phyloP scores from a whole-genome alignment of 306 rosid genomes.

The Prunus salicina region DNA sequence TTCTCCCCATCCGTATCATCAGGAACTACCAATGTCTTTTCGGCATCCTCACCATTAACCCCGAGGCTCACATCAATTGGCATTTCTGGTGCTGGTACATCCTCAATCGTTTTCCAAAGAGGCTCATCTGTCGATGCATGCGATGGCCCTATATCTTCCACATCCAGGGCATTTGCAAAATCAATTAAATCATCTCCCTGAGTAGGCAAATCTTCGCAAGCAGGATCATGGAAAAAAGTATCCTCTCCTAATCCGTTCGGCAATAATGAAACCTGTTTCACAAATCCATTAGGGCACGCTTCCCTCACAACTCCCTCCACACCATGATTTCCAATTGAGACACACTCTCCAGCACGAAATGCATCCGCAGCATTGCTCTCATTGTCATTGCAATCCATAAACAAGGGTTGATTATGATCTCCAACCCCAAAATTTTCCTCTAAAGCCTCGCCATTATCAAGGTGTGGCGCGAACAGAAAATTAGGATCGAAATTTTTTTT shows the following conservation, averaged over 20 bases:
- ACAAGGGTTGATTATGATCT: conserved; percentile 7
- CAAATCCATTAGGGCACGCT: conserved; percentile 1
- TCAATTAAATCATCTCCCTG: conserved; percentile 32
- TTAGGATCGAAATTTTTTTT: not conserved
- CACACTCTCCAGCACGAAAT: not conserved
- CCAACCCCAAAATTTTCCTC: conserved; percentile 22
- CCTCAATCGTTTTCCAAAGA: conserved; percentile 60
- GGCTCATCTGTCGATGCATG: conserved; percentile 40
- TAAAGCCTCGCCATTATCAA: conserved; percentile 17
- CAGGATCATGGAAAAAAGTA: conserved; percentile 10
- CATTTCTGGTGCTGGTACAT: conserved; percentile 48
- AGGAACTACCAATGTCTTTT: conserved; percentile 14
- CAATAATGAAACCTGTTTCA: not conserved
- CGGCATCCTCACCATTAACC: conserved; percentile 11
- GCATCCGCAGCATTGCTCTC: not conserved
- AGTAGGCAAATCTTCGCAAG: conserved; percentile 7
- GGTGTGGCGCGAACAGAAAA: not conserved
- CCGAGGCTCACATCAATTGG: conserved; percentile 35
- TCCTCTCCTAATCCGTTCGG: not conserved
- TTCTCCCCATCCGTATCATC: conserved; percentile 27
- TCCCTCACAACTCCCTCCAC: not conserved
- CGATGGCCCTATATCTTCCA: conserved; percentile 40
- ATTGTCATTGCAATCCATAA: not conserved
- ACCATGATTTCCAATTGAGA: not conserved
- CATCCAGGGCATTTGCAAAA: conserved; percentile 29